Base-by-base conservation (phyloP, 495 filamentous ascomycete species). In the Lasiosphaeris hirsuta region DNA sequence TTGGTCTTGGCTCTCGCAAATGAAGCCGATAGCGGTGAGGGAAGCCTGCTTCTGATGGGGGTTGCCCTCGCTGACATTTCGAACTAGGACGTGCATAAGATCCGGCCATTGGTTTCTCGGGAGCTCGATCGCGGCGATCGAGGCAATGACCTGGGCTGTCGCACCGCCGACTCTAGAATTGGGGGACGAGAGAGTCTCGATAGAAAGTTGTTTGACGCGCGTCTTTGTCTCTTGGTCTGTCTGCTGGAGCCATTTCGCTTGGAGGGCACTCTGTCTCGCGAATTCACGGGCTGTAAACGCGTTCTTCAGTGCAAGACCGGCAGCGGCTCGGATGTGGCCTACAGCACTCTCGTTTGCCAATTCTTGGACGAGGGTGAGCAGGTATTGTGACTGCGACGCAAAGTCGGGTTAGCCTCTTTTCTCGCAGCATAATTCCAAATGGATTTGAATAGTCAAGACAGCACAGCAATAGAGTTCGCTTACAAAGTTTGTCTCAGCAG, bases 231-330 rank as follows among this genome's bases (percentile, higher is more conserved):
- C 82, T 55, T 81, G 77, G 65, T 86, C 85, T 39, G 93, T 86
- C 72, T 89, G 85, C 58, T 86, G 80, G 38, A 90, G 77, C 94
- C 94, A 98, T 88, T 92, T 89, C 59, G 81, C 78, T 73, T 97
- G 94, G 62, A 97, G 80, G 65, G 92, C 88, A 54, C 86, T 84
- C 78, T 96, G 84, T 63, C 90, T 88, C 63, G 86, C 77, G 66
- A 84, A 86, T 72, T 98, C 95, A 76, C 93, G 89, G 58, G 92
- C 89, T 49, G 88, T 88, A 73, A 98, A 96, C 64, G 94, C 85
- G 78, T 98, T 98, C 78, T 98, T 98, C 66, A 98, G 75, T 46
- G 93, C 92, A 63, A 98, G 84, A 88, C 91, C 94, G 56, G 94
- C 94, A 54, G 94, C 92, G 53, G 86, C 85, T 80, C 94, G 86